Conservation (phyloP, 1,284 basidiomycete genomes). For the Moniliella sp. region DNA sequence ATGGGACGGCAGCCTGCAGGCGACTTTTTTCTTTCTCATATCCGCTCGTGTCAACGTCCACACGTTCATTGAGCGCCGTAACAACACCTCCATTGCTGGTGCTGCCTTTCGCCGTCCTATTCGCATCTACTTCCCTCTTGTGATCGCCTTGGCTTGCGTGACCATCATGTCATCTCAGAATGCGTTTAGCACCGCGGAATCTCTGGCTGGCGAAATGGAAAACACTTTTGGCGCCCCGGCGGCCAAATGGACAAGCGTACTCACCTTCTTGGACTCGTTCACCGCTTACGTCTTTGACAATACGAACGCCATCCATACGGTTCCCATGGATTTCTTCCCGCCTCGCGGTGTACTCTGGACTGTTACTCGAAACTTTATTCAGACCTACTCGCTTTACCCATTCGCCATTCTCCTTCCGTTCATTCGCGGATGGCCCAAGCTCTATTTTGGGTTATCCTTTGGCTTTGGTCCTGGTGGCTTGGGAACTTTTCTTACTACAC, state of each 20-base stretch:
- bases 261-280: slow-evolving; percentile 16
- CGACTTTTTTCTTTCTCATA: slow-evolving; percentile 11
- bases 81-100: slow-evolving; percentile 7
- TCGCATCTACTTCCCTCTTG: slow-evolving; percentile 10
- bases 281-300: slow-evolving; percentile 12
- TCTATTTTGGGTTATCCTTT: slow-evolving; percentile 9
- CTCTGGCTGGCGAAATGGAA: slow-evolving; percentile 2
- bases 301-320: slow-evolving; percentile 4
- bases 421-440: slow-evolving; percentile 11
- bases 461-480: slow-evolving; percentile 15
- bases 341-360: slow-evolving; percentile 13
- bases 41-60: slow-evolving; percentile 9
- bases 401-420: slow-evolving; percentile 12
- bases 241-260: slow-evolving; percentile 4
- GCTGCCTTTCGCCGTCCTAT: slow-evolving; percentile 15
- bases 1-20: slow-evolving; percentile 13
- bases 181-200: slow-evolving; percentile 10
- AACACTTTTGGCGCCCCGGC: slow-evolving; percentile 11
- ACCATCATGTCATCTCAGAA: slow-evolving; percentile 6
- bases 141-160: slow-evolving; percentile 8
- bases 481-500: slow-evolving; percentile 18
- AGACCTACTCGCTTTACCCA: slow-evolving; percentile 13
- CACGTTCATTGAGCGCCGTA: slow-evolving; percentile 13
- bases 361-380: slow-evolving; percentile 9
- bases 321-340: slow-evolving; percentile 9